Conservation (phyloP, 1,139 yeast genomes). For the Diutina ranongensis region DNA sequence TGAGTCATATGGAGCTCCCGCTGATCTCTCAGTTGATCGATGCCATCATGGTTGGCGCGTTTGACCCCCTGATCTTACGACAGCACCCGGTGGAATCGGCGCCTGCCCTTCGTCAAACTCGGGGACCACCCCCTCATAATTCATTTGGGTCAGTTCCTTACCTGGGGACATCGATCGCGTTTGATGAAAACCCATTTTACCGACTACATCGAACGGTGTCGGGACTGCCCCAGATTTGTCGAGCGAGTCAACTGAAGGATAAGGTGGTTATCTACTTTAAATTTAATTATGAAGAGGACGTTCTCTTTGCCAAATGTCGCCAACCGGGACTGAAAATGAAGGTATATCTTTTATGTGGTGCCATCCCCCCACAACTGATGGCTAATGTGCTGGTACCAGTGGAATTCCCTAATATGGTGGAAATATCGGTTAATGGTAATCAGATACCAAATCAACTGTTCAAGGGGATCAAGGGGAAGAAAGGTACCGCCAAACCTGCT, state of each 20-base stretch:
- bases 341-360: slow-evolving; percentile 38
- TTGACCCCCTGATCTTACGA: background rate
- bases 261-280: slow-evolving; percentile 25
- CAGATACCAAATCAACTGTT: slow-evolving; percentile 9
- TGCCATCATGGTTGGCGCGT: slow-evolving; percentile 11
- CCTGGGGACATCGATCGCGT: slow-evolving; percentile 9
- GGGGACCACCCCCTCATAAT: background rate
- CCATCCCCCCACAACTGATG: slow-evolving; percentile 14
- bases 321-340: slow-evolving; percentile 15
- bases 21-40: slow-evolving; percentile 19
- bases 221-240: slow-evolving; percentile 32
- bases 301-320: slow-evolving; percentile 12
- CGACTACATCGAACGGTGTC: slow-evolving; percentile 30
- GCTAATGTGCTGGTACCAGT: slow-evolving; percentile 25
- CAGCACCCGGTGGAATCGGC: background rate
- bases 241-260: slow-evolving; percentile 25
- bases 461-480: slow-evolving; percentile 44
- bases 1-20: slow-evolving; percentile 26
- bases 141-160: slow-evolving; percentile 3
- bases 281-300: slow-evolving; percentile 27
- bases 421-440: slow-evolving; percentile 37
- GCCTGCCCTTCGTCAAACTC: background rate
- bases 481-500: slow-evolving; percentile 59
- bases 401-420: slow-evolving; percentile 48
- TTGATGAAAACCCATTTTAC: slow-evolving; percentile 24